phyloP scores from a whole-genome alignment of 1,284 basidiomycete species.

The Exobasidium rhododendri region DNA sequence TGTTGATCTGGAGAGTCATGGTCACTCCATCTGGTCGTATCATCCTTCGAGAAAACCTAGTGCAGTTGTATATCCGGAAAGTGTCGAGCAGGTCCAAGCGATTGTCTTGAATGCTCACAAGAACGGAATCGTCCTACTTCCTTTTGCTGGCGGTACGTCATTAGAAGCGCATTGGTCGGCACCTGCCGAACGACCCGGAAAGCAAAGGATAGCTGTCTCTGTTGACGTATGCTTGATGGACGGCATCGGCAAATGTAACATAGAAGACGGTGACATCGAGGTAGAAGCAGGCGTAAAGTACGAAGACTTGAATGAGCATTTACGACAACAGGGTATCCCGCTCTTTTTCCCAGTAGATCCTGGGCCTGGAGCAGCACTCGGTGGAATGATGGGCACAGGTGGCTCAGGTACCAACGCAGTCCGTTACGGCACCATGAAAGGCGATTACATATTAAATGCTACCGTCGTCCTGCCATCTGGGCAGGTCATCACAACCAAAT shows the following conservation, averaged over 20 bases:
- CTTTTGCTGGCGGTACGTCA: conserved; percentile 68
- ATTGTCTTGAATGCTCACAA: conserved; percentile 61
- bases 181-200: conserved; percentile 14
- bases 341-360: conserved; percentile 79
- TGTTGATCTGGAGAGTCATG: conserved; percentile 12
- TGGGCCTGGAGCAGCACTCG: conserved; percentile 70
- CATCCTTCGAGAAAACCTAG: conserved; percentile 12
- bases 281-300: conserved; percentile 71
- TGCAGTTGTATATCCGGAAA: conserved; percentile 13
- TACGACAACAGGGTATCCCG: conserved; percentile 69
- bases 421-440: conserved; percentile 80
- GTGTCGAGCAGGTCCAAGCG: conserved; percentile 16
- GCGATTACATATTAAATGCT: conserved; percentile 39
- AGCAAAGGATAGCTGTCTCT: conserved; percentile 59
- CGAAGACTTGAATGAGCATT: conserved; percentile 76
- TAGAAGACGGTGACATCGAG: conserved; percentile 40
- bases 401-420: conserved; percentile 72
- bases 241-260: conserved; percentile 60
- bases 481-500: conserved; percentile 87
- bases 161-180: conserved; percentile 46
- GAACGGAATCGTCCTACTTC: conserved; percentile 68
- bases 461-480: conserved; percentile 74
- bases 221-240: conserved; percentile 82
- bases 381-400: conserved; percentile 77
- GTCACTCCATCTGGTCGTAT: conserved; percentile 16